Base-by-base conservation (phyloP, 768 basidiomycete species). In the Naematelia encephala region DNA sequence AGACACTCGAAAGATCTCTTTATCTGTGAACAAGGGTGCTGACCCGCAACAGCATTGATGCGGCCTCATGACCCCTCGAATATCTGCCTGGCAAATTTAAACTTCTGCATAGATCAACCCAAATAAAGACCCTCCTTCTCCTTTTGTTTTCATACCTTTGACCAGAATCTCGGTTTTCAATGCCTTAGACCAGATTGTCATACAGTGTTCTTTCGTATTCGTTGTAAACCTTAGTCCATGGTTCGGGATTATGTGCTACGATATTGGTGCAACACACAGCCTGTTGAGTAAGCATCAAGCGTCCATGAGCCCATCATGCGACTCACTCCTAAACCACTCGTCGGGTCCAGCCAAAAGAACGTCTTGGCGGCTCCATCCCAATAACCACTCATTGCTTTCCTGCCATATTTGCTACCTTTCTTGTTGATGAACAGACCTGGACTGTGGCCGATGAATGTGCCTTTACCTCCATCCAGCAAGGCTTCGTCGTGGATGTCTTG, bases 241-340 rank as follows among this genome's bases (percentile, higher is more conserved):
- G 59, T 43, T 61, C 57, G 13, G 58, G 56, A 28, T 66, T 66
- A 13, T 58, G 34, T 13, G 60, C 34, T 14, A 68, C 39, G 14
- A 64, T 27, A 21, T 68, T 58, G 1, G 67, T 68, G 27, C 43
- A 60, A 46, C 67, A 68, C 22, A 68, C 58, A 16, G 49, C 63
- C 67, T 68, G 39, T 49, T 16, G 16, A 12, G 48, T 49, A 14
- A 49, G 22, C 21, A n/a, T n/a, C n/a, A n/a, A n/a, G n/a, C n/a
- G n/a, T n/a, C 16, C 34, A 8, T 39, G 34, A 39, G 34, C 34
- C 34, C 2, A 21, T 10, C 5, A 12, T 49, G 2, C 5, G 5
- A 52, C 51, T 28, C 28, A 52, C 51, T 16, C 25, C 29, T 12
- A 52, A 13, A 29, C 26, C 51, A 19, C 25, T 27, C 14, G 29